phyloP scores from a whole-genome alignment of 2,329 filamentous ascomycete species.

The Colletotrichum tanaceti region DNA sequence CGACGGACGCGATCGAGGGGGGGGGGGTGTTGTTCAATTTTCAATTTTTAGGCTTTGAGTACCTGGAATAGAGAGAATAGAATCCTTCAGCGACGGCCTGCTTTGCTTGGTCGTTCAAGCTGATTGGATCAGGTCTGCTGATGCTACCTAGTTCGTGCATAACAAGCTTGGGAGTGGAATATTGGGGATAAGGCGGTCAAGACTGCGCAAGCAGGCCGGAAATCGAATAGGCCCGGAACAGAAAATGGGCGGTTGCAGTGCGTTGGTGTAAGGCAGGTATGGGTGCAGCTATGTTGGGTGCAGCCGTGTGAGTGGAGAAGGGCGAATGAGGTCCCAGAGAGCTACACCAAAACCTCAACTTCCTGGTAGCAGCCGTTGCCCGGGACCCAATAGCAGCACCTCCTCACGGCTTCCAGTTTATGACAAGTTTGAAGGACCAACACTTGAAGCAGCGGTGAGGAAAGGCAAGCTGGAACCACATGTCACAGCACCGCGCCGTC shows the following conservation, averaged over 20 bases:
- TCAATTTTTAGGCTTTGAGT: neutral
- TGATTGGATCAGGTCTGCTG: constrained; percentile 17
- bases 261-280: neutral
- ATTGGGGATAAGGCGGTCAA: constrained; percentile 42
- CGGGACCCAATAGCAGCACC: constrained; percentile 11
- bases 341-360: constrained; percentile 7
- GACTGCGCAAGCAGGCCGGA: constrained; percentile 15
- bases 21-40: neutral
- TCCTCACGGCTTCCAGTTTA: constrained; percentile 4
- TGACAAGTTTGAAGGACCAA: neutral
- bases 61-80: neutral
- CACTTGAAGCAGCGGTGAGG: constrained; percentile 22
- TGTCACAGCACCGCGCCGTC: constrained; percentile 1
- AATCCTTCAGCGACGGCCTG: constrained; percentile 30
- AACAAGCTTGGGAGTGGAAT: constrained; percentile 19
- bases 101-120: constrained; percentile 12
- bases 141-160: constrained; percentile 35
- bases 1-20: constrained; percentile 26
- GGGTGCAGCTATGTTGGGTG: neutral
- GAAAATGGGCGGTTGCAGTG: constrained; percentile 30
- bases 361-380: constrained; percentile 11
- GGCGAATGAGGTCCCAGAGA: constrained; percentile 25
- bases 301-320: constrained; percentile 26
- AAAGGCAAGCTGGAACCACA: neutral
- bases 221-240: constrained; percentile 28